Evolutionary conservation across 331 rosid species (phyloP).

Genomic region (Ulmus americana): DNA sequence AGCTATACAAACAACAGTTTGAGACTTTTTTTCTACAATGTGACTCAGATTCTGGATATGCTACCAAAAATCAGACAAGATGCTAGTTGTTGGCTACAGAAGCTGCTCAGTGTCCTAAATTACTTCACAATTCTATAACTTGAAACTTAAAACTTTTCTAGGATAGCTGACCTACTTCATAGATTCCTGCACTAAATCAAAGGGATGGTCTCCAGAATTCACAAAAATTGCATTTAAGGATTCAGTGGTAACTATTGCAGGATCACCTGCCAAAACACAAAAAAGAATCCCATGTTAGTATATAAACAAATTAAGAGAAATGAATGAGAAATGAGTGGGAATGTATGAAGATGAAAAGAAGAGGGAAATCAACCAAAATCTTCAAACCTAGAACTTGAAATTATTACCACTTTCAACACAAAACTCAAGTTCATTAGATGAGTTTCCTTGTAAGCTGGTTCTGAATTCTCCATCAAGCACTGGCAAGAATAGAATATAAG

Average conservation of each 20-base stretch:
- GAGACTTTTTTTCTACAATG: slow-evolving; percentile 2
- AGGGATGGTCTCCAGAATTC: slow-evolving; percentile 39
- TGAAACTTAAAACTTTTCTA: slow-evolving; percentile 8
- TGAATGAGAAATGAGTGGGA: neutral
- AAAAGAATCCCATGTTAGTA: slow-evolving; percentile 9
- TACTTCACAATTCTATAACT: slow-evolving; percentile 4
- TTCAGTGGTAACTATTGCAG: slow-evolving; percentile 29
- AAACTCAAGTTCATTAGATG: slow-evolving; percentile 28
- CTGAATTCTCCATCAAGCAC: slow-evolving; percentile 32
- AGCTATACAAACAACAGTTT: neutral
- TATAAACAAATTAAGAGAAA: slow-evolving; percentile 9
- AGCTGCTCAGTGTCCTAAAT: neutral
- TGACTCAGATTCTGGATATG: neutral
- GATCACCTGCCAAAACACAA: slow-evolving; percentile 31
- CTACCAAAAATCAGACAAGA: slow-evolving; percentile 6
- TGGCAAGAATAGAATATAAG: slow-evolving; percentile 32
- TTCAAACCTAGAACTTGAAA: neutral
- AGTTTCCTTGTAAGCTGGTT: slow-evolving; percentile 37
- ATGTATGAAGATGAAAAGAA: neutral
- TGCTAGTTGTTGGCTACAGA: neutral
- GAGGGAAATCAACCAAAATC: neutral
- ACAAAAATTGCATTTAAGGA: slow-evolving; percentile 38
- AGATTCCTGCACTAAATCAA: slow-evolving; percentile 33
- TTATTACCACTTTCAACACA: slow-evolving; percentile 35
- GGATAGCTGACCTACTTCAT: slow-evolving; percentile 35